These are phyloP conservation scores for Candida anutae DNA, from an alignment of 1,139 yeast genomes.

Conservation along the genomic window DNA sequence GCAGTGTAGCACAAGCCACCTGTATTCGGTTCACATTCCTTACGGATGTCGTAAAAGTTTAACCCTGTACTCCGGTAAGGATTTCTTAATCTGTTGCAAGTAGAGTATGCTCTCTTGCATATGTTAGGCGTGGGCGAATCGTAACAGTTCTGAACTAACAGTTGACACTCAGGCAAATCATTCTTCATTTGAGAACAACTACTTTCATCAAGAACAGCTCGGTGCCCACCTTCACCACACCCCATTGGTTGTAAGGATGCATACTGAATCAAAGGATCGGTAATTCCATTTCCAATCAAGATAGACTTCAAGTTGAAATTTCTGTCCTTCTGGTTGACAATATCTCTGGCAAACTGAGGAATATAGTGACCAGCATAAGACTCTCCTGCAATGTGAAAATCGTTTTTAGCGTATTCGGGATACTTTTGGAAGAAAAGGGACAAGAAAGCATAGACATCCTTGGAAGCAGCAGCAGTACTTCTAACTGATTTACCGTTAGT, in stretches of 20 bases:
- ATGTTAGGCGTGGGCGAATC: slow-evolving; percentile 33
- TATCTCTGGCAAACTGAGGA: slow-evolving; percentile 72
- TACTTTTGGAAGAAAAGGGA: slow-evolving; percentile 71
- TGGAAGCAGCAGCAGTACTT: slow-evolving; percentile 64
- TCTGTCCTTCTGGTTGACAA: slow-evolving; percentile 56
- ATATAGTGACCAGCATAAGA: slow-evolving; percentile 86
- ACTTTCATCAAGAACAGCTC: slow-evolving; percentile 53
- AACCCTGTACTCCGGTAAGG: slow-evolving; percentile 54
- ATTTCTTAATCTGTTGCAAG: slow-evolving; percentile 32
- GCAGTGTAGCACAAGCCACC: slow-evolving; percentile 52
- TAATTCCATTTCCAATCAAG: slow-evolving; percentile 77
- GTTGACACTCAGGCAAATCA: slow-evolving; percentile 50
- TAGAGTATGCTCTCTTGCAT: slow-evolving; percentile 48
- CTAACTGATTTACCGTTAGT: slow-evolving; percentile 48
- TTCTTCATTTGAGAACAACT: slow-evolving; percentile 50
- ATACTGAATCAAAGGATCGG: slow-evolving; percentile 66
- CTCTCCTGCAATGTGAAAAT: slow-evolving; percentile 82
- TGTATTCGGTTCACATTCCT: slow-evolving; percentile 43
- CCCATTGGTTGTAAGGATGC: slow-evolving; percentile 75
- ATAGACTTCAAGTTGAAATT: slow-evolving; percentile 63
- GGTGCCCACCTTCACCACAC: slow-evolving; percentile 75
- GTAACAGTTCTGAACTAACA: slow-evolving; percentile 49
- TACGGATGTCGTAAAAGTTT: slow-evolving; percentile 65
- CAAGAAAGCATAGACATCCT: slow-evolving; percentile 72
- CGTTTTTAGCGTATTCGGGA: slow-evolving; percentile 47